phyloP scores from a whole-genome alignment of 2,329 filamentous ascomycete species.

The Hypoxylon sp. region DNA sequence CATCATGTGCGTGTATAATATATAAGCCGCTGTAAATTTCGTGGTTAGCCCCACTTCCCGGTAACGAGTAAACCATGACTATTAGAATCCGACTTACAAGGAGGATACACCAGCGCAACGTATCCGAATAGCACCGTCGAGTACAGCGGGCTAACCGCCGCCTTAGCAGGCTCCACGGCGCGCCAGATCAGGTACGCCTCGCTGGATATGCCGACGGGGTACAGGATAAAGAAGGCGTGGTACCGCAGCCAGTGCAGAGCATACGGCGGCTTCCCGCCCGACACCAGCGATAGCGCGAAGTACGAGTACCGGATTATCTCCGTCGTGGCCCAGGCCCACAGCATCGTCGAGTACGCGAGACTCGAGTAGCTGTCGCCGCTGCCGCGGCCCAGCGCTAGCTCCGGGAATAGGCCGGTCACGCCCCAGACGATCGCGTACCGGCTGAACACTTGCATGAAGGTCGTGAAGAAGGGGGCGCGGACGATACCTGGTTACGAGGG shows the following conservation, averaged over 20 bases:
- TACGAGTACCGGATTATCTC: constrained; percentile 95
- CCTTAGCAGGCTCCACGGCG: constrained; percentile 71
- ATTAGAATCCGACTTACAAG: constrained; percentile 67
- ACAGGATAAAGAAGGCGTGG: constrained; percentile 93
- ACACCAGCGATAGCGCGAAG: constrained; percentile 80
- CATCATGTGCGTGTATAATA: constrained; percentile 96
- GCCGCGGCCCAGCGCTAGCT: constrained; percentile 64
- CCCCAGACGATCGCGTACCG: constrained; percentile 92
- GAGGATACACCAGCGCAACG: constrained; percentile 82
- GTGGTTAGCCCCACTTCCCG: constrained; percentile 15
- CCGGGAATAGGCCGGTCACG: constrained; percentile 80
- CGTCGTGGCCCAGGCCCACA: constrained; percentile 88
- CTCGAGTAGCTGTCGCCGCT: constrained; percentile 30
- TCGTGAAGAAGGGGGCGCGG: constrained; percentile 86
- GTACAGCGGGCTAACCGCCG: constrained; percentile 62
- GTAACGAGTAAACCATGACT: constrained; percentile 9
- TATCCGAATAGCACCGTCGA: constrained; percentile 81
- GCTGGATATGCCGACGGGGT: constrained; percentile 90
- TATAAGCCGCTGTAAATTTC: constrained; percentile 72
- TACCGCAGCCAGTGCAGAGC: constrained; percentile 86
- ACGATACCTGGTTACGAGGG: constrained; percentile 75
- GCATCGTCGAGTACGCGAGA: constrained; percentile 77
- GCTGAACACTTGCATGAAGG: constrained; percentile 88
- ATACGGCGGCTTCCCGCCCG: constrained; percentile 67
- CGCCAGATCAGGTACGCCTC: constrained; percentile 86